A percentile compares a stretch with the other conserved stretches of the same genome.
Conservation (phyloP, 139 green algal genomes). For the Cymbomonas tetramitiformis region DNA sequence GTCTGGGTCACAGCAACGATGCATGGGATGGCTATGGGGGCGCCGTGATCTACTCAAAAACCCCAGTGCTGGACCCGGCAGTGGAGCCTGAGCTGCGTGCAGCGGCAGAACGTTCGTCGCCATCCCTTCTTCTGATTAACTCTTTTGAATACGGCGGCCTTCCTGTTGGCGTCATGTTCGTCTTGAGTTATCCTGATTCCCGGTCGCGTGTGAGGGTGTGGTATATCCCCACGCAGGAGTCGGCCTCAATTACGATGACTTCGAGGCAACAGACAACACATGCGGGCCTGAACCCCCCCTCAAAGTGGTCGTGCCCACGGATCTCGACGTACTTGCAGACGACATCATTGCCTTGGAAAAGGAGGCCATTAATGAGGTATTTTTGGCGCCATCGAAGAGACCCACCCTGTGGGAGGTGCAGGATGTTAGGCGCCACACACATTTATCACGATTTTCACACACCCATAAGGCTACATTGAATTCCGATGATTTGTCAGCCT, state of each 20-base stretch:
- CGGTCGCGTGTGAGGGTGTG: background rate
- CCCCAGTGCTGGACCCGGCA: conserved; percentile 31
- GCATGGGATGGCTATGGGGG: conserved; percentile 75
- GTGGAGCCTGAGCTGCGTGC: conserved; percentile 39
- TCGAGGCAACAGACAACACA: conserved; percentile 66
- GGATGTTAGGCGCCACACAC: too few species aligned
- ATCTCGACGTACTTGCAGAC: conserved; percentile 22
- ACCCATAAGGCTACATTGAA: too few species aligned
- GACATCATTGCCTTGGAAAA: conserved; percentile 14
- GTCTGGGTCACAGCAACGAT: conserved; percentile 74
- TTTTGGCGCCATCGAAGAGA: too few species aligned
- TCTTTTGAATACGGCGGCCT: too few species aligned
- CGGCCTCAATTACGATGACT: conserved; percentile 48
- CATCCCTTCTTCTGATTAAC: too few species aligned
- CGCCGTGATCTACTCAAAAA: conserved; percentile 37
- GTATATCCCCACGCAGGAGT: conserved; percentile 4
- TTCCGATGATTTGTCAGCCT: too few species aligned
- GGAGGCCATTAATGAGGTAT: too few species aligned
- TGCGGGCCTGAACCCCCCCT: conserved; percentile 43
- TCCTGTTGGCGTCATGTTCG: too few species aligned
- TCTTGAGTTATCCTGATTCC: too few species aligned
- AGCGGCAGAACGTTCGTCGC: conserved; percentile 19
- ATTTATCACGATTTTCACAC: too few species aligned
- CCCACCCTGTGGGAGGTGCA: too few species aligned
- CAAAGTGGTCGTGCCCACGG: background rate